Conservation (phyloP, 2,329 filamentous ascomycete species). For the Aspergillus calidoustus region DNA sequence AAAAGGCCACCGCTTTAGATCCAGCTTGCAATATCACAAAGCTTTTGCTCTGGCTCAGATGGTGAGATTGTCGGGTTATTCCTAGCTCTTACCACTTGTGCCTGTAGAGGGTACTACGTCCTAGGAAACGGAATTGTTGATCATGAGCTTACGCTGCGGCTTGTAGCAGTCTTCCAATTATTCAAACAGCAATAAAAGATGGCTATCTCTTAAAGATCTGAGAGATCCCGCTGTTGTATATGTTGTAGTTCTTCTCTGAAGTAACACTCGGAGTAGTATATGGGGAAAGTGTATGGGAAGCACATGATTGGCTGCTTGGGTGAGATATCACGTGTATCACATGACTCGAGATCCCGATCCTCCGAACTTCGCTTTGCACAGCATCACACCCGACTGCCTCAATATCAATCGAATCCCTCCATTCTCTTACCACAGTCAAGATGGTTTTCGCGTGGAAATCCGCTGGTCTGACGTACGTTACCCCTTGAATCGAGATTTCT, state of each 20-base stretch:
- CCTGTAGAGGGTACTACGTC: too few relatives aligned
- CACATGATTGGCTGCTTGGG: background rate
- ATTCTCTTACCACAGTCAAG: constrained; percentile 54
- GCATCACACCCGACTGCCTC: constrained; percentile 34
- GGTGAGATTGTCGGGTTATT: too few relatives aligned
- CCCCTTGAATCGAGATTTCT: constrained; percentile 27
- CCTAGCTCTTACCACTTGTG: too few relatives aligned
- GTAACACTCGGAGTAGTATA: too few relatives aligned
- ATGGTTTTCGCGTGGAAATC: constrained; percentile 99
- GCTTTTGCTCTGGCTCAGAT: too few relatives aligned
- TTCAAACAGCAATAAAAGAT: too few relatives aligned
- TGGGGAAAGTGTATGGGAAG: background rate
- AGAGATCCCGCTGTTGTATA: background rate
- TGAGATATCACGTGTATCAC: constrained; percentile 30
- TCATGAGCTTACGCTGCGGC: too few relatives aligned
- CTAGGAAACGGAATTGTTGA: too few relatives aligned
- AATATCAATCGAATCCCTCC: constrained; percentile 35
- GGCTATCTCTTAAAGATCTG: background rate
- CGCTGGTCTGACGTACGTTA: constrained; percentile 86
- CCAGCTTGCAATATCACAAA: too few relatives aligned
- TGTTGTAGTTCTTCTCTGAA: background rate
- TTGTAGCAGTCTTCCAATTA: too few relatives aligned
- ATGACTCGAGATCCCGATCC: constrained; percentile 38
- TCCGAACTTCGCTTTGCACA: constrained; percentile 41
- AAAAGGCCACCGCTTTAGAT: too few relatives aligned